Conservation (phyloP, 331 rosid species). For the Cydonia oblonga region DNA sequence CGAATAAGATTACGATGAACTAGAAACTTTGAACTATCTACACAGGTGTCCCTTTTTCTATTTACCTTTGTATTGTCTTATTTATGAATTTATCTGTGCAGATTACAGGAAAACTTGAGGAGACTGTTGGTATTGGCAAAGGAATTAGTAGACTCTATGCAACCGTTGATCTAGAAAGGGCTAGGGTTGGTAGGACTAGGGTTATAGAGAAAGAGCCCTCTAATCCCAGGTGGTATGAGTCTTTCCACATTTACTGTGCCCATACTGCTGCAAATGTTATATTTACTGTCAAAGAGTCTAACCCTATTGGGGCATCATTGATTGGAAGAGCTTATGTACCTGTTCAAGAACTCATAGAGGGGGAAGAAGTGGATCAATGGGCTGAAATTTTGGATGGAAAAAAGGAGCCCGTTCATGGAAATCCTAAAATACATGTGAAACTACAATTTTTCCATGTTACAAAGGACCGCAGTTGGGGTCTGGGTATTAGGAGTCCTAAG, state of each 20-base stretch:
- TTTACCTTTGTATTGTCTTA: background rate
- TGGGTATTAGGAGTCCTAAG: slow-evolving; percentile 63
- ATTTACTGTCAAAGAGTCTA: slow-evolving; percentile 84
- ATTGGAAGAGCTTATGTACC: slow-evolving; percentile 94
- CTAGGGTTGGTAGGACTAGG: slow-evolving; percentile 96
- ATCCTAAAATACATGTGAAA: slow-evolving; percentile 80
- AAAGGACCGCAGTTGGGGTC: slow-evolving; percentile 67
- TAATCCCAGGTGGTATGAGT: slow-evolving; percentile 81
- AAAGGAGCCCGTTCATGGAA: slow-evolving; percentile 48
- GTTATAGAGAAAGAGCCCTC: slow-evolving; percentile 49
- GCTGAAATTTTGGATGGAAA: slow-evolving; percentile 59
- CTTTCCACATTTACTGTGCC: slow-evolving; percentile 93
- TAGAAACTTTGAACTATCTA: background rate
- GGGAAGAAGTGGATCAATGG: slow-evolving; percentile 81
- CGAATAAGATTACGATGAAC: background rate
- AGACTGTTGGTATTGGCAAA: slow-evolving; percentile 75
- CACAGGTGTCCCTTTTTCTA: background rate
- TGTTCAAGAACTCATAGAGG: slow-evolving; percentile 51
- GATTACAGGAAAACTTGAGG: slow-evolving; percentile 60
- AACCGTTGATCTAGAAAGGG: slow-evolving; percentile 80
- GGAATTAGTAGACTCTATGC: slow-evolving; percentile 74
- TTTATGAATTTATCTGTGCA: slow-evolving; percentile 20
- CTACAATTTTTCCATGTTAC: slow-evolving; percentile 70
- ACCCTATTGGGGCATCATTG: slow-evolving; percentile 87
- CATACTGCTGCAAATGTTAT: slow-evolving; percentile 66